Conservation (phyloP, 306 rosid species). For the Sophora flavescens region DNA sequence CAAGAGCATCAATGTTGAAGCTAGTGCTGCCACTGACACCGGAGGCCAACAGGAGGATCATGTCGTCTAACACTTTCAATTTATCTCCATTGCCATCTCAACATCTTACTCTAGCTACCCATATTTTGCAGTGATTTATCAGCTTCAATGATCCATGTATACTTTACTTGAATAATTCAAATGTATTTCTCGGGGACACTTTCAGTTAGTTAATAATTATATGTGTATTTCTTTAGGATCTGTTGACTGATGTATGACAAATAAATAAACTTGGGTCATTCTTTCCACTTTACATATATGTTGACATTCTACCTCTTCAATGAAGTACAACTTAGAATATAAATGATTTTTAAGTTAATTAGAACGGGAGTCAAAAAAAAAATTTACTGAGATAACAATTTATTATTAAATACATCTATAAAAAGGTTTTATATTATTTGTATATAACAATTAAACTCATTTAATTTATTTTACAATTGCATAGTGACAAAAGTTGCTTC, state of each 20-base stretch:
- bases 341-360: too few relatives aligned
- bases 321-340: too few relatives aligned
- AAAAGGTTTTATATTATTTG: too few relatives aligned
- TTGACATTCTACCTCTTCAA: too few relatives aligned
- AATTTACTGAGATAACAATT: too few relatives aligned
- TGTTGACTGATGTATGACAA: background rate
- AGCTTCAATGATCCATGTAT: background rate
- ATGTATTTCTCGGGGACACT: background rate
- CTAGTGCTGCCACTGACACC: background rate
- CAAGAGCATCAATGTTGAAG: constrained; percentile 50
- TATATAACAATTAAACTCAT: too few relatives aligned
- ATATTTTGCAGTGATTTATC: constrained; percentile 2
- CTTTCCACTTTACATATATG: background rate
- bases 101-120: too few relatives aligned
- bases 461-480: too few relatives aligned
- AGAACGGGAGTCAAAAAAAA: too few relatives aligned
- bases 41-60: constrained; percentile 19
- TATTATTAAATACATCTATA: too few relatives aligned
- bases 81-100: too few relatives aligned
- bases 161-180: constrained; percentile 10
- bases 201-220: background rate
- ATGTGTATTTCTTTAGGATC: background rate
- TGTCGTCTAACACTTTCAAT: constrained; percentile 25
- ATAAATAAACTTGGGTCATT: background rate
- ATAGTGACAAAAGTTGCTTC: too few relatives aligned